Evolutionary conservation across 1,139 yeast species (phyloP), one percentile per base, ranked within the genome.

Genomic region (Suhomyces anneliseae): DNA sequence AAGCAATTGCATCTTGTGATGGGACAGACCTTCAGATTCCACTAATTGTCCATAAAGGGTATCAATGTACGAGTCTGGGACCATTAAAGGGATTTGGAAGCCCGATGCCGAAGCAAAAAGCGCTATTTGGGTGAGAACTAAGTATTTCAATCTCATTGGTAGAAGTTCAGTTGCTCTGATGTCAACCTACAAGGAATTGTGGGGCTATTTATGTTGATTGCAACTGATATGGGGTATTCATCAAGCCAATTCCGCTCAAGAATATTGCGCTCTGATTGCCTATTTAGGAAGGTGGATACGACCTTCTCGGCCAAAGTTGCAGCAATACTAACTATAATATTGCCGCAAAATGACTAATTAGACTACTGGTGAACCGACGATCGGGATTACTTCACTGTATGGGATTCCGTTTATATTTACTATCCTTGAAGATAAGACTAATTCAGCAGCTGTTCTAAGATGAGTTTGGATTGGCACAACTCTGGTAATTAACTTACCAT

Each of bases 41-140:
- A 61, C 54, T 34, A 65, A 44, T 7, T 51, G 55, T 2, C 72
- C 72, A 40, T 62, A 67, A 10, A 68, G 51, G 8, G 56, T 51
- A 43, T 68, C 71, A 47, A 68, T 55, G 44, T 62, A 64, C 7
- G 62, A 54, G 27, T 38, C 43, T 11, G 31, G 32, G 8, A 24
- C 6, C 7, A 29, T 29, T 11, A 29, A 29, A 5, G 32, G 32
- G 11, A 29, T 29, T 6, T 29, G 32, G 32, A 11, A 19, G 3
- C 24, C 32, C 32, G 6, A 5, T 9, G 3, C 32, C 7, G n/a
- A 29, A 11, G 32, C 32, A 6, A 29, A 29, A 9, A 29, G 2
- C 7, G 32, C 32, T 2, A 29, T 7, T 6, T 29, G 32, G 7
- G 32, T 11, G 7, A 29, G n/a, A 29, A 9, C 32, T 4, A 29